A percentile compares a stretch with the other conserved stretches of the same genome.
Conservation (phyloP, 306 rosid species). For the Vigna mungo region DNA sequence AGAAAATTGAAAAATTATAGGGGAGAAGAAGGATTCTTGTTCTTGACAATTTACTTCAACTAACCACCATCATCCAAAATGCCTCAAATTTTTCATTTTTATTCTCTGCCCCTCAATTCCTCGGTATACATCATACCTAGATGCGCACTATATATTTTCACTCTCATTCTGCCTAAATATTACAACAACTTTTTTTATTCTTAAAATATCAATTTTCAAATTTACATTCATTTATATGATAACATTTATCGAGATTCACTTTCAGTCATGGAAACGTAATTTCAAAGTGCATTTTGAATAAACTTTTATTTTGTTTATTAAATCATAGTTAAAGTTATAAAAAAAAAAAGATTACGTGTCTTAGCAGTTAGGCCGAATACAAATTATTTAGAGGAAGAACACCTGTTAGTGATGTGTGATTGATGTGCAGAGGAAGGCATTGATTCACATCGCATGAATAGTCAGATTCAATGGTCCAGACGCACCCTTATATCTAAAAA, state of each 20-base stretch:
- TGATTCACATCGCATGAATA: slow-evolving; percentile 6
- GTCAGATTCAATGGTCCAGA: slow-evolving; percentile 24
- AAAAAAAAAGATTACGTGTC: too few species aligned
- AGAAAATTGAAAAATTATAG: slow-evolving; percentile 28
- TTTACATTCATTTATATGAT: too few species aligned
- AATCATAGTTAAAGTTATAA: too few species aligned
- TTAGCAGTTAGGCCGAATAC: too few species aligned
- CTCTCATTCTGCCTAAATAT: slow-evolving; percentile 1
- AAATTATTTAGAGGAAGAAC: too few species aligned
- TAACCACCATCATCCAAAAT: slow-evolving; percentile 39
- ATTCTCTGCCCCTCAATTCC: slow-evolving; percentile 31
- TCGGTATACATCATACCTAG: slow-evolving; percentile 30
- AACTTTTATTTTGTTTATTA: too few species aligned
- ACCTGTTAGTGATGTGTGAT: background rate
- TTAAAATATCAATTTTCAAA: too few species aligned
- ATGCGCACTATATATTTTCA: slow-evolving; percentile 39
- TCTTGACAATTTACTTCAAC: slow-evolving; percentile 32
- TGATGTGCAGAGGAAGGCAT: slow-evolving; percentile 24
- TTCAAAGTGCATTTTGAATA: too few species aligned
- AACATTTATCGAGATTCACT: too few species aligned
- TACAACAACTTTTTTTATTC: too few species aligned
- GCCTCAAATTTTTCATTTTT: slow-evolving; percentile 24
- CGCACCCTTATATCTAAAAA: slow-evolving; percentile 10
- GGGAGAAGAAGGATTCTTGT: slow-evolving; percentile 41
- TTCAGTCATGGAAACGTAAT: too few species aligned